Evolutionary conservation across 495 filamentous ascomycete species (phyloP), one percentile per base, ranked within the genome.

Genomic region (Aspergillus baeticus): DNA sequence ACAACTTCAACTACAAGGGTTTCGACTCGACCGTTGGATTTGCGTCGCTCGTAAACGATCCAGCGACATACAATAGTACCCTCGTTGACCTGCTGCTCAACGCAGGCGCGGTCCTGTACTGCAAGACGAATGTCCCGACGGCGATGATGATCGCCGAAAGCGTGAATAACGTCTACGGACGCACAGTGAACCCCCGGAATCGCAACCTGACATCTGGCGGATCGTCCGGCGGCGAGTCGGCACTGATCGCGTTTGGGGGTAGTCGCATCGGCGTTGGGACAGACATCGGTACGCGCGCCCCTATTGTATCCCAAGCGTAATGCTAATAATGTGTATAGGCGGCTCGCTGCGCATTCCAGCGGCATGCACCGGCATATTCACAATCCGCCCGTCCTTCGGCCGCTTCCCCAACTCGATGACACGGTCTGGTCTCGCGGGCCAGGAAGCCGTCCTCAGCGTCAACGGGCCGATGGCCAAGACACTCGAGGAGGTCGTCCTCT

Each of bases 1-100:
- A 67, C 11, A 58, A 56, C 37, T 66, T 69, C 45, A 64, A 66
- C 26, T 41, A 65, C 13, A 34, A 60, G 38, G 62, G 62, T 3
- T 53, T 60, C 33, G 58, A 41, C 17, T 55, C 65, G 42, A 56
- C 56, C 0, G 59, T 67, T 15, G 64, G 64, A 0, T 67, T 64
- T 23, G 44, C 57, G 2, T 60, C 64, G 0, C 58, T 64, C 37
- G 54, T 64, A 14, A 60, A 64, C 3, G 49, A 63, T 2, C 64
- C 64, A 0, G 52, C 59, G 10, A 57, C 54, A 2, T 58, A 58
- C 21, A 62, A 62, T 44, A 64, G 62, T 15, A 47, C 47, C 2
- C 23, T 62, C 5, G 63, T 59, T 6, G 49, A 51, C 34, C 48
- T 59, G 10, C 56, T 60, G 2, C 37, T 50, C 11, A 36, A 23